Evolutionary conservation across 2,329 filamentous ascomycete genomes (phyloP), one percentile per base, ranked within the genome.

Genomic region (Chrysoporthe austroafricana): DNA sequence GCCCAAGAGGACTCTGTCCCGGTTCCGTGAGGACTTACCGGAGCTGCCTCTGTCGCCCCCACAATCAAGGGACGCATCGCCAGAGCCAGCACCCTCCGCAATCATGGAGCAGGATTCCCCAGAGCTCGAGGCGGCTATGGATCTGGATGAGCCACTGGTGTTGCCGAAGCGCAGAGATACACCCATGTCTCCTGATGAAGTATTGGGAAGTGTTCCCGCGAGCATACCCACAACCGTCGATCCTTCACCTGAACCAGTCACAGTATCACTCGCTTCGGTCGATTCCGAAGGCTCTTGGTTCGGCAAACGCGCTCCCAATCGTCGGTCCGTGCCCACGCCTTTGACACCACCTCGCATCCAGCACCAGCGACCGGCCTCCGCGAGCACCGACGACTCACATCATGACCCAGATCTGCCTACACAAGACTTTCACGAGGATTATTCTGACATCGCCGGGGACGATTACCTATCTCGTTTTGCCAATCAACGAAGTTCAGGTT

Each of bases 211-310:
- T 18, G 62, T 65, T 14, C 62, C 66, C 14, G 58, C 59, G 8
- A 70, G 66, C 42, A 54, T 70, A n/a, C 59, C 68, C 36, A 63
- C 62, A 16, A 68, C 62, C 32, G 75, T 79, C 4, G 79, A 81
- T 34, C 76, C 81, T 36, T 89, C 85, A 5, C 88, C 83, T 21
- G 89, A 85, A 72, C 85, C 81, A 46, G 86, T 94, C 75, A 93
- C 94, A 42, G 91, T 94, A 77, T 98, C 95, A 0, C 84, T 98
- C 21, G 96, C 94, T 1, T 97, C 94, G 0, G 93, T 98, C 68
- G 96, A 97, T 75, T 97, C 94, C 0, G 96, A 99, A 80, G 96
- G 88, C 4, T 97, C 94, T 0, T 99, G 96, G 96, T 88, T 99
- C 85, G 75, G 14, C 70, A 75, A 46, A 76, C 79, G 80, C 57